phyloP scores from a whole-genome alignment of 257 asterid genomes.

The Solanum corneliomulleri region DNA sequence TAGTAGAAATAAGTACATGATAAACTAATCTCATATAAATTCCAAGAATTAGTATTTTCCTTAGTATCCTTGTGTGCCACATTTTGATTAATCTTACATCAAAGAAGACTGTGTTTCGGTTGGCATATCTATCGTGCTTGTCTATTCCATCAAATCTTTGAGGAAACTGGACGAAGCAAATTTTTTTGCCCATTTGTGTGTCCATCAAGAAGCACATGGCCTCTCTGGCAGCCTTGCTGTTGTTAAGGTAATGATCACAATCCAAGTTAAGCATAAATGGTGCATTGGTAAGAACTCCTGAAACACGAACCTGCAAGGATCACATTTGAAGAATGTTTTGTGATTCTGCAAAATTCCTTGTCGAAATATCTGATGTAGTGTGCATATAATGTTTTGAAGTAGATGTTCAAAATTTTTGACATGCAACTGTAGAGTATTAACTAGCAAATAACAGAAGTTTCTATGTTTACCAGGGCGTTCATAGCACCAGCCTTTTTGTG shows the following conservation, averaged over 20 bases:
- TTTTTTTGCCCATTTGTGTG: conserved; percentile 74
- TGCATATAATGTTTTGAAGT: background rate
- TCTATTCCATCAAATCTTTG: conserved; percentile 99
- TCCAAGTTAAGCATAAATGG: conserved; percentile 99
- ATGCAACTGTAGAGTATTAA: background rate
- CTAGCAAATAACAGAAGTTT: background rate
- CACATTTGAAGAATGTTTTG: background rate
- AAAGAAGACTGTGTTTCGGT: conserved; percentile 94
- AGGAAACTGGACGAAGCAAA: conserved; percentile 95
- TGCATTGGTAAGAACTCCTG: conserved; percentile 96
- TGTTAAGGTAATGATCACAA: conserved; percentile 91
- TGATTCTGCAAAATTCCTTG: background rate
- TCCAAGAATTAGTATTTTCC: background rate
- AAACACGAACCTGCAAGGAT: conserved; percentile 68
- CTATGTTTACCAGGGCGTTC: conserved; percentile 77
- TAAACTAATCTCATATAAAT: background rate
- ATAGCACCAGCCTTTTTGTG: conserved; percentile 98
- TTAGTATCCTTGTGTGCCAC: background rate
- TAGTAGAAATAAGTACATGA: background rate
- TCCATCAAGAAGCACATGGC: conserved; percentile 99
- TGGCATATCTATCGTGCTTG: conserved; percentile 87
- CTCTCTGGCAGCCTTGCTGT: conserved; percentile 91
- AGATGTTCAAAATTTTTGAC: background rate
- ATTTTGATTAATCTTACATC: conserved; percentile 45
- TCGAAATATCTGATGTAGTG: background rate